Base-by-base conservation (phyloP, 2,329 filamentous ascomycete species). In the Simplicillium aogashimaense region DNA sequence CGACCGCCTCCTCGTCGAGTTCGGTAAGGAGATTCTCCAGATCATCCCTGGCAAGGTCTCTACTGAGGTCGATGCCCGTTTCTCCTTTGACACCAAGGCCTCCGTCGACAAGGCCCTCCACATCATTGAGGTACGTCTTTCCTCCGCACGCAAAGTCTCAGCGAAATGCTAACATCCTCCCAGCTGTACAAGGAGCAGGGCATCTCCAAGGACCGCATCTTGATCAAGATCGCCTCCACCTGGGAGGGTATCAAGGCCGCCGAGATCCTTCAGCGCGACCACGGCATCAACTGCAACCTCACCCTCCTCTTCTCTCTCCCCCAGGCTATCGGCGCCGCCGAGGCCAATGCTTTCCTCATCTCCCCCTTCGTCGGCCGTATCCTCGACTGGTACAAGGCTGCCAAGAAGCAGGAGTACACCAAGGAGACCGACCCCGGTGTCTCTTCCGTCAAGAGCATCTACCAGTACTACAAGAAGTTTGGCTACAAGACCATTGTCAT, bases 401-500 rank as follows among this genome's bases (percentile, higher is more conserved):
- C 81, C 55, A 86, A 81, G 66, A 94, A 94, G 82, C 89, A 94
- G 78, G 85, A 92, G 53, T 98, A 89, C 81, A 59, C 74, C 63
- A 78, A 87, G 65, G 72, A 85, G 67, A 86, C 94, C 65, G 92
- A 98, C 74, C 92, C 92, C 43, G 92, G 92, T 74, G 92, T 98
- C 67, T 78, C 86, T 72, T 90, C 84, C 51, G 92, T 98, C 60
- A 77, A 90, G 76, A 62, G 58, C 66, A 98, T 98, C 74, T 98
- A 83, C 81, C 92, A 98, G 80, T 98, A 98, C 86, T 98, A 98
- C 84, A 98, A 98, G 86, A 97, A 97, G 78, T 86, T 73, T 66
- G 87, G 85, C 66, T 95, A 98, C 83, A 95, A 94, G 58, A 98
- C 92, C 66, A 95, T 97, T 56, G 92, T 98, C 69, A 98, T 98